Percentiles rank a stretch among this genome's conserved stretches.
Evolutionary conservation across 768 basidiomycete species (phyloP).

Genomic region (Hygrophorus russula): DNA sequence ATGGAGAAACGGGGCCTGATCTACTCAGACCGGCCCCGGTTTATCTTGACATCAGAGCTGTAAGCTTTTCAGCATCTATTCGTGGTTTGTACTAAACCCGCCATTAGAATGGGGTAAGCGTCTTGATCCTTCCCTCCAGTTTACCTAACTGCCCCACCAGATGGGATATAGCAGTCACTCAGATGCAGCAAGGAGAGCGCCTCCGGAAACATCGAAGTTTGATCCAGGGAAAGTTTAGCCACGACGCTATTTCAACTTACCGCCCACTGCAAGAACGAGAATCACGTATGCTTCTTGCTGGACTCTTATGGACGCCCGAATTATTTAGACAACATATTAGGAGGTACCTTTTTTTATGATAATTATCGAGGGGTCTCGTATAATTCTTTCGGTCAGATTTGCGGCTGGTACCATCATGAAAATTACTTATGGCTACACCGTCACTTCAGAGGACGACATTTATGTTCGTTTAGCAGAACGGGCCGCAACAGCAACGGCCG

Average conservation of each 20-base stretch:
- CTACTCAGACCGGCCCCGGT: conserved; percentile 41
- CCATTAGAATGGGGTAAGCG: neutral
- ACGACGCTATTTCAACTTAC: conserved; percentile 25
- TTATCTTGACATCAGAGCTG: conserved; percentile 37
- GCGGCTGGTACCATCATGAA: conserved; percentile 36
- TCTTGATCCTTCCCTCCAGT: neutral
- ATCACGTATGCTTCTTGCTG: conserved; percentile 27
- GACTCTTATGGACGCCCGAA: conserved; percentile 26
- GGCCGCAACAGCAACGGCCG: conserved; percentile 33
- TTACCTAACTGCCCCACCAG: neutral
- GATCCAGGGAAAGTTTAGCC: conserved; percentile 38
- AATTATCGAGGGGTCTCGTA: neutral
- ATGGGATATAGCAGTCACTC: neutral
- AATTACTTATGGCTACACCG: conserved; percentile 36
- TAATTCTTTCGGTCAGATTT: conserved; percentile 18
- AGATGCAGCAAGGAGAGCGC: conserved; percentile 23
- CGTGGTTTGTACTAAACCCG: neutral
- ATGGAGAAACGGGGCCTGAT: conserved; percentile 44
- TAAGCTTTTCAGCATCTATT: conserved; percentile 14
- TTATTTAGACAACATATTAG: conserved; percentile 31
- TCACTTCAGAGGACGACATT: conserved; percentile 30
- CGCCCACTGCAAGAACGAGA: conserved; percentile 33
- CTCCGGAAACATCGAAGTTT: conserved; percentile 43
- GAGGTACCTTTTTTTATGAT: conserved; percentile 17
- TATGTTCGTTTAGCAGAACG: conserved; percentile 32